A percentile compares a stretch with the other conserved stretches of the same genome.
Conservation (phyloP, 1,284 basidiomycete genomes). For the Meira nashicola region DNA sequence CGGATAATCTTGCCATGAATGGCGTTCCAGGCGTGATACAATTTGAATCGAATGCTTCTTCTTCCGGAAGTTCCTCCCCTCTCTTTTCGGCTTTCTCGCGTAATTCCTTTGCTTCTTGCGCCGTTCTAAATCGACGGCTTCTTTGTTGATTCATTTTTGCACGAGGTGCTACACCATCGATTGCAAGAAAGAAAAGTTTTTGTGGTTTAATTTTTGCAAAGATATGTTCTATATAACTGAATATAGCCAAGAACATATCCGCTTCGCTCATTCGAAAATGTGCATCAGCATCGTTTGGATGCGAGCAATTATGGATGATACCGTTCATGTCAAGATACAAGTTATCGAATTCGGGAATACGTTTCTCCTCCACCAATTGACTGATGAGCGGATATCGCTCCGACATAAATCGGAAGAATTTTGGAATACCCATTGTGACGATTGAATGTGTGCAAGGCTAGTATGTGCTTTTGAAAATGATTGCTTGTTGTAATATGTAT, state of each 20-base stretch:
- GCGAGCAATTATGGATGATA: constrained; percentile 90
- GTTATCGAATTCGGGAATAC: constrained; percentile 80
- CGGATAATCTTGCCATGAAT: constrained; percentile 87
- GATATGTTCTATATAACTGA: constrained; percentile 91
- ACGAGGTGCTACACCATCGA: constrained; percentile 94
- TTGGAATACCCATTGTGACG: constrained; percentile 44
- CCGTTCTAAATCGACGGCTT: constrained; percentile 79
- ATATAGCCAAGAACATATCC: constrained; percentile 94
- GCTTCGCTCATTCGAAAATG: constrained; percentile 88
- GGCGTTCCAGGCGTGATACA: constrained; percentile 96
- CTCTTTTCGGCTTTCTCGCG: constrained; percentile 78
- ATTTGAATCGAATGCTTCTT: constrained; percentile 96
- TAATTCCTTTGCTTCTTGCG: constrained; percentile 83
- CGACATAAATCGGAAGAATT: constrained; percentile 62
- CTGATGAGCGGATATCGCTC: constrained; percentile 98
- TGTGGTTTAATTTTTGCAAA: constrained; percentile 96
- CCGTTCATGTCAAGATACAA: constrained; percentile 95
- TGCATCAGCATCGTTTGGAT: constrained; percentile 88
- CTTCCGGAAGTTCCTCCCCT: constrained; percentile 84
- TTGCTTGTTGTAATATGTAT: background rate
- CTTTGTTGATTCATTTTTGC: constrained; percentile 99
- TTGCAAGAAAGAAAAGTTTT: constrained; percentile 84
- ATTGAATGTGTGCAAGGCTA: too few relatives aligned
- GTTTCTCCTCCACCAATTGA: constrained; percentile 88
- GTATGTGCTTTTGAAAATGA: background rate